Evolutionary conservation across 176 grass and related monocot genomes (phyloP).

Genomic region (Luzula sylvatica): DNA sequence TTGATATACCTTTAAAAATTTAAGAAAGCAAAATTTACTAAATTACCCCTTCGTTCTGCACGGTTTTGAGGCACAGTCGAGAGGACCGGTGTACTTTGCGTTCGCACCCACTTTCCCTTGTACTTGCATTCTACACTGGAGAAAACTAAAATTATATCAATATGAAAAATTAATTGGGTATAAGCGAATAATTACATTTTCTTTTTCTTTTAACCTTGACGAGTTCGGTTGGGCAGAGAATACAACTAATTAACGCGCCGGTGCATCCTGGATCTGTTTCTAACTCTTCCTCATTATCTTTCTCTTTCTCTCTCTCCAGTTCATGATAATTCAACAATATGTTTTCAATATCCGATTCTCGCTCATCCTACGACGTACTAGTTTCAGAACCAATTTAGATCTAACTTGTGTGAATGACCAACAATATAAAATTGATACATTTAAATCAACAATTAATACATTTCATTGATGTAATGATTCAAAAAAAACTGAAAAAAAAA

Average conservation of each 20-base stretch:
- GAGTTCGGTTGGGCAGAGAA: slow-evolving; percentile 85
- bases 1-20: slow-evolving; percentile 71
- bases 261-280: too few relatives aligned
- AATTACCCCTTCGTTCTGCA: slow-evolving; percentile 73
- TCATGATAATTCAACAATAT: too few relatives aligned
- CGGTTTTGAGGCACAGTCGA: slow-evolving; percentile 83
- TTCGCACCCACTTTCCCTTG: slow-evolving; percentile 64
- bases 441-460: too few relatives aligned
- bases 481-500: too few relatives aligned
- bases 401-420: too few relatives aligned
- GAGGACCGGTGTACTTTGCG: slow-evolving; percentile 58
- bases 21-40: slow-evolving; percentile 15
- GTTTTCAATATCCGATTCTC: too few relatives aligned
- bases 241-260: slow-evolving; percentile 75
- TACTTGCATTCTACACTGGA: slow-evolving; percentile 99
- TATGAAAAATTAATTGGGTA: slow-evolving; percentile 21
- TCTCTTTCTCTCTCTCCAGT: too few relatives aligned
- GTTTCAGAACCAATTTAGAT: too few relatives aligned
- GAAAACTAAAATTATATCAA: slow-evolving; percentile 47
- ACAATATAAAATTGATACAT: too few relatives aligned
- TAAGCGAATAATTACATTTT: slow-evolving; percentile 10
- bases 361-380: too few relatives aligned
- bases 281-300: too few relatives aligned
- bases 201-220: slow-evolving; percentile 51
- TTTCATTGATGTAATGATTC: too few relatives aligned